phyloP scores from a whole-genome alignment of 192 early-diverging fungal genomes.

The Backusella australiensis region DNA sequence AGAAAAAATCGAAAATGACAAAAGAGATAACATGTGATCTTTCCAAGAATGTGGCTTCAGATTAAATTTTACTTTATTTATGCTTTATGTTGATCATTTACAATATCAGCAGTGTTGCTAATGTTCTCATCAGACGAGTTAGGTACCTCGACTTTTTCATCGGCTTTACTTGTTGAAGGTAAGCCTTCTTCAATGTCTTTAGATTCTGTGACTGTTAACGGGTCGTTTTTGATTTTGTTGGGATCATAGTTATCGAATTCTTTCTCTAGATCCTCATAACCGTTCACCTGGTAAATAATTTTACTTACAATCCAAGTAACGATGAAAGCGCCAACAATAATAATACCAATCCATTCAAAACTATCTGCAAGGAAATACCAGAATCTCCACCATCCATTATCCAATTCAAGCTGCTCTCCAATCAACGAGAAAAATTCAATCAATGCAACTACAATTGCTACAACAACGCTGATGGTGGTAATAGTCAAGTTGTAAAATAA shows the following conservation, averaged over 20 bases:
- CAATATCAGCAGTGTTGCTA: background rate
- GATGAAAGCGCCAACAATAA: slow-evolving; percentile 45
- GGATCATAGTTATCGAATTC: slow-evolving; percentile 25
- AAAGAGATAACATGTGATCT: background rate
- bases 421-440: slow-evolving; percentile 55
- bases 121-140: background rate
- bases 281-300: slow-evolving; percentile 35
- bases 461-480: slow-evolving; percentile 56
- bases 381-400: slow-evolving; percentile 45
- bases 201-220: background rate
- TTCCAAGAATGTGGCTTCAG: background rate
- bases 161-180: background rate
- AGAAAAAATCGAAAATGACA: background rate
- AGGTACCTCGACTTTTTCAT: background rate
- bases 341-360: slow-evolving; percentile 51
- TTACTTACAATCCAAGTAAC: slow-evolving; percentile 39
- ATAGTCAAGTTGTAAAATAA: slow-evolving; percentile 67
- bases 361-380: slow-evolving; percentile 39
- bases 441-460: slow-evolving; percentile 57
- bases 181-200: background rate
- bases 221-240: background rate
- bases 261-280: slow-evolving; percentile 41
- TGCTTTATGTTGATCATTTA: background rate
- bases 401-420: slow-evolving; percentile 35
- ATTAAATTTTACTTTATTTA: background rate